Percentiles rank a stretch among this genome's conserved stretches.
Evolutionary conservation across 805 yeast genomes (phyloP).

Genomic region (Torulaspora gathmanii): DNA sequence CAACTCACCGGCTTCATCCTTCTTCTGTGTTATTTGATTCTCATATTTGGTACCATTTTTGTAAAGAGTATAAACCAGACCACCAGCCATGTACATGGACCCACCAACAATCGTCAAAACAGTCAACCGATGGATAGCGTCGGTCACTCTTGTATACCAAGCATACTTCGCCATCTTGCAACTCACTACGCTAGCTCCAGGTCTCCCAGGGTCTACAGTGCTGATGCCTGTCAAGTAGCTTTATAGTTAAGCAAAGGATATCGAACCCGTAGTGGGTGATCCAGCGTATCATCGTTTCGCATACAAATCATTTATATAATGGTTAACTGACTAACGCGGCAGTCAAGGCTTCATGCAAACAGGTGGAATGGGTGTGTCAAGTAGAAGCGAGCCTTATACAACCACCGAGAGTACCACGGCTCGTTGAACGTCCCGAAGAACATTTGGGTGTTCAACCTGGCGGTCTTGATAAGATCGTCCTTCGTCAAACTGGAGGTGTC

Average conservation of each 20-base stretch:
- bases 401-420: slow-evolving; percentile 29
- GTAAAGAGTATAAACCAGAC: slow-evolving; percentile 49
- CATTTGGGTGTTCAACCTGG: slow-evolving; percentile 42
- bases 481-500: slow-evolving; percentile 24
- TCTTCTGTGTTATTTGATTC: slow-evolving; percentile 37
- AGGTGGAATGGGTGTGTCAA: slow-evolving; percentile 7
- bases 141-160: slow-evolving; percentile 72
- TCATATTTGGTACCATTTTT: slow-evolving; percentile 50
- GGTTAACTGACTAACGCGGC: not conserved
- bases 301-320: not conserved
- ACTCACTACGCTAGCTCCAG: not conserved
- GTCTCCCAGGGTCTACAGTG: not conserved
- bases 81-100: slow-evolving; percentile 47
- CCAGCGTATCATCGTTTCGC: not conserved
- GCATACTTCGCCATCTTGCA: slow-evolving; percentile 49
- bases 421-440: slow-evolving; percentile 30
- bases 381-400: slow-evolving; percentile 9
- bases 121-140: slow-evolving; percentile 66
- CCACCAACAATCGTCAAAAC: slow-evolving; percentile 63
- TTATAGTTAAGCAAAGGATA: not conserved
- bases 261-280: not conserved
- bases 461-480: slow-evolving; percentile 38
- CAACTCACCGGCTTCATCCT: slow-evolving; percentile 13
- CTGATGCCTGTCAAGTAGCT: not conserved
- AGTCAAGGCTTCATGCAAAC: not conserved